Base-by-base conservation (phyloP, 176 grass and related monocot genomes). In the Bonia amplexicaulis region DNA sequence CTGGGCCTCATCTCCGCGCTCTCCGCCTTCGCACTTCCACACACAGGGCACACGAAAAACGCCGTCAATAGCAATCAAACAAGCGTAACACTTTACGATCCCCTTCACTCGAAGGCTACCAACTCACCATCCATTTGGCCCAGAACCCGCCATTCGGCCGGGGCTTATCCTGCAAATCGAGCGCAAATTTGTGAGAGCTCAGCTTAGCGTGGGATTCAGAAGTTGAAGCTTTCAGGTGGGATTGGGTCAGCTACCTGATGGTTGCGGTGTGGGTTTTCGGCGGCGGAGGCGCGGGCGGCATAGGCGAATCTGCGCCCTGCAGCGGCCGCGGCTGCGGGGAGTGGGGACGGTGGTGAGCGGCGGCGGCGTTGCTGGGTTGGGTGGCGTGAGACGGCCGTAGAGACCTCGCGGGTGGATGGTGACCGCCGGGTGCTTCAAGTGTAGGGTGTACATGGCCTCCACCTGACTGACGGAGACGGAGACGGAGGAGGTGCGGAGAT, bases 81-180 rank as follows among this genome's bases (percentile, higher is more conserved):
- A 52, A 55, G 16, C 29, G 17, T 3, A 60, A 42, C 23, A 47
- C n/a, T 48, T 76, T 45, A 12, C 22, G 6, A 1, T 13, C 5
- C 22, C 23, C 17, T 6, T 16, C n/a, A 35, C 42, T 61, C 22
- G 51, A 66, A 23, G 79, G 22, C 2, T 22, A 59, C 19, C 7
- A 68, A 52, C 82, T 90, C 64, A 95, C 85, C 90, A 73, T 86
- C 85, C 88, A 92, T 66, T 87, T 90, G 22, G 53, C 55, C 83
- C 79, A 92, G 62, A 92, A 92, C 7, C 79, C 57, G n/a, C 53
- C 67, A 15, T 81, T 72, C 29, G 45, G 14, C 37, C 39, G 44
- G 3, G 85, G 58, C 64, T 81, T 66, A 47, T 88, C 90, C 88
- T 92, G 60, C 37, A 83, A 64, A 82, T 60, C 17, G 6, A 65